Conservation (phyloP, 2,329 filamentous ascomycete species). For the Berkeleyomyces rouxiae region DNA sequence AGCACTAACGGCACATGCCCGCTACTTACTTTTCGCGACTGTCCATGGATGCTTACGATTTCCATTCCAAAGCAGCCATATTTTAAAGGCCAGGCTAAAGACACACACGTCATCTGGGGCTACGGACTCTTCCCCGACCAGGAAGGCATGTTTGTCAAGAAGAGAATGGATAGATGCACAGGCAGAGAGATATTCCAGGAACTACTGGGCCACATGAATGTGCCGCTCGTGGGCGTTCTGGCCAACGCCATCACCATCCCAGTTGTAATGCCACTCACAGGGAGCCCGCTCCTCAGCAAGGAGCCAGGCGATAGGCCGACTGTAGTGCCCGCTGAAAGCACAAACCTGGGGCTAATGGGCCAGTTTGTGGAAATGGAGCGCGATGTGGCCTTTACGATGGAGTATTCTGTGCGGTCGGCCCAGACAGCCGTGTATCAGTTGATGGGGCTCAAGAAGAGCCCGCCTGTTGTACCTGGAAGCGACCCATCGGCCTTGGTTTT, state of each 20-base stretch:
- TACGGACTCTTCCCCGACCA: slow-evolving; percentile 24
- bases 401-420: slow-evolving; percentile 23
- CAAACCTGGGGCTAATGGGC: slow-evolving; percentile 25
- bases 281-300: slow-evolving; percentile 23
- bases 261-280: slow-evolving; percentile 25
- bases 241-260: slow-evolving; percentile 18
- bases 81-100: slow-evolving; percentile 22
- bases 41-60: slow-evolving; percentile 25
- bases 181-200: slow-evolving; percentile 26
- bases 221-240: slow-evolving; percentile 18
- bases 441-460: slow-evolving; percentile 17
- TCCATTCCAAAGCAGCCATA: slow-evolving; percentile 26
- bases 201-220: slow-evolving; percentile 23
- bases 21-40: slow-evolving; percentile 21
- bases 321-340: slow-evolving; percentile 22
- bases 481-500: slow-evolving; percentile 14
- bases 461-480: slow-evolving; percentile 19
- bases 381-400: slow-evolving; percentile 20
- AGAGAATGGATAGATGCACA: slow-evolving; percentile 25
- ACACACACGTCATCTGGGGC: slow-evolving; percentile 24
- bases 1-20: slow-evolving; percentile 20
- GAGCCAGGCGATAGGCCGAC: slow-evolving; percentile 22
- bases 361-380: slow-evolving; percentile 26
- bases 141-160: slow-evolving; percentile 23
- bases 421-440: slow-evolving; percentile 22